Evolutionary conservation across 805 yeast genomes (phyloP).

Genomic region (Cyberlindnera mrakii): DNA sequence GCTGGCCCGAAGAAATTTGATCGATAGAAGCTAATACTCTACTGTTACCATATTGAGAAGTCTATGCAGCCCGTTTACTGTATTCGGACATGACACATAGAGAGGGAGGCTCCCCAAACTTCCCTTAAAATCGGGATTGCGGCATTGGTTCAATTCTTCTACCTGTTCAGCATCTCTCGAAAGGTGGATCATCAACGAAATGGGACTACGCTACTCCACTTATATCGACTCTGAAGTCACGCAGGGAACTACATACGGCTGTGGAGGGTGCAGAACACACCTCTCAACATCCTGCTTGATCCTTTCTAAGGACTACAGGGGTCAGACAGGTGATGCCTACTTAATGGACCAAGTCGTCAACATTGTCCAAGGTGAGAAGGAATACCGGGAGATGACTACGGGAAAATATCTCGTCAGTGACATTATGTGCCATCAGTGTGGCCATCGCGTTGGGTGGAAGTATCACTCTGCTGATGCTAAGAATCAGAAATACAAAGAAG

Average conservation of each 20-base stretch:
- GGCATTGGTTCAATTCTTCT: neutral
- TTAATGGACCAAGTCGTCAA: constrained; percentile 47
- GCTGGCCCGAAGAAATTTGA: too few species aligned
- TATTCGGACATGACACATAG: neutral
- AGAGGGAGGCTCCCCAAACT: too few species aligned
- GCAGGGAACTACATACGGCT: constrained; percentile 30
- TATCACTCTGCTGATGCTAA: constrained; percentile 41
- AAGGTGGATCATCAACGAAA: constrained; percentile 9
- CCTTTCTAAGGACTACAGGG: constrained; percentile 44
- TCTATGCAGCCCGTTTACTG: too few species aligned
- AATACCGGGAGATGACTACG: constrained; percentile 45
- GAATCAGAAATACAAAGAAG: constrained; percentile 53
- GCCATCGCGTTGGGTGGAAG: constrained; percentile 54
- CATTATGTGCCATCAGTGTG: constrained; percentile 50
- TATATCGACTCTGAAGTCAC: constrained; percentile 31
- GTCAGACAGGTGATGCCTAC: constrained; percentile 53
- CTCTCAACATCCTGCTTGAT: constrained; percentile 30
- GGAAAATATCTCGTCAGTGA: constrained; percentile 55
- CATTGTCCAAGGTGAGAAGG: constrained; percentile 27
- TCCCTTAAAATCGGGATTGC: neutral
- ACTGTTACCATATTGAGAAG: too few species aligned
- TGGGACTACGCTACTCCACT: constrained; percentile 44
- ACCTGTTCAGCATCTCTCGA: too few species aligned
- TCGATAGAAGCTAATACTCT: too few species aligned
- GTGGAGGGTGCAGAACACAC: constrained; percentile 36